Base-by-base conservation (phyloP, 2,329 filamentous ascomycete species). In the Amauroascus niger region DNA sequence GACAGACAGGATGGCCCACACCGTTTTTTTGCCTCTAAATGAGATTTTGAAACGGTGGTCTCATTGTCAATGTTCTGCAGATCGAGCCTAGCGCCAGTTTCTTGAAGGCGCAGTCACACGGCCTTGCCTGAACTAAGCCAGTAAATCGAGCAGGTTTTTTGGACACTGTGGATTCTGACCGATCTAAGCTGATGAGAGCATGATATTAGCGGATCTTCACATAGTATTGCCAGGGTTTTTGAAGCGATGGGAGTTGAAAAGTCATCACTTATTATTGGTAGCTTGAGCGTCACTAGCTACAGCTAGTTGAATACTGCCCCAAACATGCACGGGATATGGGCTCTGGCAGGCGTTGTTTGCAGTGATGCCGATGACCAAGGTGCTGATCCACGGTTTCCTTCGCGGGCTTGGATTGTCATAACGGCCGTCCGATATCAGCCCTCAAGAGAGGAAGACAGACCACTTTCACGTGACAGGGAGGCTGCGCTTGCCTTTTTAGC, bases 381-480 rank as follows among this genome's bases (percentile, higher is more conserved):
- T n/a, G n/a, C n/a, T n/a, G n/a, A n/a, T n/a, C n/a, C n/a, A n/a
- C n/a, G n/a, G n/a, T 28, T 8, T 26, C 30, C 4, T 49, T 28
- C 20, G n/a, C n/a, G n/a, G n/a, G n/a, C n/a, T n/a, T n/a, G n/a
- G n/a, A n/a, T n/a, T n/a, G n/a, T n/a, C n/a, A n/a, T n/a, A n/a
- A n/a, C n/a, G n/a, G n/a, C n/a, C n/a, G n/a, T n/a, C n/a, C n/a
- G n/a, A n/a, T n/a, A n/a, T n/a, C n/a, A n/a, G n/a, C n/a, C n/a
- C n/a, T n/a, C n/a, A n/a, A n/a, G n/a, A n/a, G n/a, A n/a, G n/a
- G n/a, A n/a, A n/a, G n/a, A n/a, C 20, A 22, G 28, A 11, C 45
- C 45, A 37, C 26, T 48, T 48, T 48, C 45, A 48, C 45, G 45
- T 48, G 45, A 48, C 30, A 48, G 16, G 24, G 28, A 13, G 6